A percentile compares a stretch with the other conserved stretches of the same genome.
Conservation (phyloP, 2,329 filamentous ascomycete species). For the Aspergillus viridinutans region DNA sequence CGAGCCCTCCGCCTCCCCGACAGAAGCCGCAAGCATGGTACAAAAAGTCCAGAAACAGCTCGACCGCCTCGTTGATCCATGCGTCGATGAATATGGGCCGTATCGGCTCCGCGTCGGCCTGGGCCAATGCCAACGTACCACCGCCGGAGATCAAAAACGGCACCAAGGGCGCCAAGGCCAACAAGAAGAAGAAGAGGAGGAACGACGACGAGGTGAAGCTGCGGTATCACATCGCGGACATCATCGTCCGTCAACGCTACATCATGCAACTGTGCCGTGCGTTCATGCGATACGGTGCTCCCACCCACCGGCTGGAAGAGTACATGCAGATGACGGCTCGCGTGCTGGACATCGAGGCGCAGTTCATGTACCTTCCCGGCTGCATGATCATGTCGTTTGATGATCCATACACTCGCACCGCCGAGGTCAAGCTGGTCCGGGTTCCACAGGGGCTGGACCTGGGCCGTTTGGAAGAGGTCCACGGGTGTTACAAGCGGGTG, state of each 20-base stretch:
- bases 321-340: conserved; percentile 85
- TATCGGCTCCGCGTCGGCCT: conserved; percentile 10
- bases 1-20: neutral
- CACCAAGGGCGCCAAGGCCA: neutral
- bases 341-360: conserved; percentile 78
- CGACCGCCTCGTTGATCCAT: conserved; percentile 20
- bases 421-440: conserved; percentile 43
- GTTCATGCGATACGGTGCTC: conserved; percentile 27
- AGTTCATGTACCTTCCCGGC: conserved; percentile 77
- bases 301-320: conserved; percentile 53
- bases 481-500: conserved; percentile 43
- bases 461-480: conserved; percentile 38
- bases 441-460: conserved; percentile 39
- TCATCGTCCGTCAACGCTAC: conserved; percentile 53
- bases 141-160: neutral
- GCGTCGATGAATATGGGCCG: conserved; percentile 12
- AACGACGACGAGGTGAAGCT: neutral
- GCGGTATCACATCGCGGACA: conserved; percentile 53
- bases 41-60: conserved; percentile 21
- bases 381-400: conserved; percentile 58
- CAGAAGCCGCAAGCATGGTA: conserved; percentile 21
- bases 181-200: conserved; percentile 7
- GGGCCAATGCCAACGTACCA: neutral
- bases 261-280: conserved; percentile 28
- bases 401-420: conserved; percentile 39